Conservation (phyloP, 805 yeast species). For the Crinitomyces ghanaensis region DNA sequence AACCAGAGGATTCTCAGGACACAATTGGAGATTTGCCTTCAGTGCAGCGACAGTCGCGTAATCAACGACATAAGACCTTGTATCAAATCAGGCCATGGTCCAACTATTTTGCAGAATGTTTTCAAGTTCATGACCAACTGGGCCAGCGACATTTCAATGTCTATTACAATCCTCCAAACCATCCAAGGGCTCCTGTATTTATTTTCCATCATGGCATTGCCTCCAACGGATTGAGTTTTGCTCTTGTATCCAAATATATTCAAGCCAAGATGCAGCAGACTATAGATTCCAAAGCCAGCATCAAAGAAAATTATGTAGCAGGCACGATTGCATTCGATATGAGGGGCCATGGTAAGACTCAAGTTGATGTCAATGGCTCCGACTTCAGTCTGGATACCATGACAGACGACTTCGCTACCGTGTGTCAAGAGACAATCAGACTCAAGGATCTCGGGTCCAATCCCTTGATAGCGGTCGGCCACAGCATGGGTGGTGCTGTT, state of each 20-base stretch:
- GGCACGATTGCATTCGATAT: slow-evolving; percentile 69
- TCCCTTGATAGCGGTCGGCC: slow-evolving; percentile 54
- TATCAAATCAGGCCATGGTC: slow-evolving; percentile 26
- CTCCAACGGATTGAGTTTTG: slow-evolving; percentile 72
- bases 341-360: slow-evolving; percentile 71
- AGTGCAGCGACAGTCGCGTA: too few species aligned
- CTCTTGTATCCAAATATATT: slow-evolving; percentile 34
- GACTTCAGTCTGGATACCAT: slow-evolving; percentile 41
- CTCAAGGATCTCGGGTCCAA: slow-evolving; percentile 3
- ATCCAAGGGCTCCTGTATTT: slow-evolving; percentile 40
- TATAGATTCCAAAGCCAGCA: slow-evolving; percentile 1
- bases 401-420: slow-evolving; percentile 42
- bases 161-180: slow-evolving; percentile 45
- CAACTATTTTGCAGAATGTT: slow-evolving; percentile 27
- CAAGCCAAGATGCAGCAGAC: slow-evolving; percentile 16
- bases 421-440: slow-evolving; percentile 27
- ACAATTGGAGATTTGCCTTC: too few species aligned
- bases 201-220: slow-evolving; percentile 94
- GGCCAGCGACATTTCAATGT: slow-evolving; percentile 34
- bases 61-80: too few species aligned
- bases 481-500: slow-evolving; percentile 87
- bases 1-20: too few species aligned
- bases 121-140: slow-evolving; percentile 9
- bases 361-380: slow-evolving; percentile 18
- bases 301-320: slow-evolving; percentile 29